Percentiles rank a stretch among this genome's conserved stretches.
Conservation (phyloP, 2,329 filamentous ascomycete genomes). For the Trichoderma hamatum region DNA sequence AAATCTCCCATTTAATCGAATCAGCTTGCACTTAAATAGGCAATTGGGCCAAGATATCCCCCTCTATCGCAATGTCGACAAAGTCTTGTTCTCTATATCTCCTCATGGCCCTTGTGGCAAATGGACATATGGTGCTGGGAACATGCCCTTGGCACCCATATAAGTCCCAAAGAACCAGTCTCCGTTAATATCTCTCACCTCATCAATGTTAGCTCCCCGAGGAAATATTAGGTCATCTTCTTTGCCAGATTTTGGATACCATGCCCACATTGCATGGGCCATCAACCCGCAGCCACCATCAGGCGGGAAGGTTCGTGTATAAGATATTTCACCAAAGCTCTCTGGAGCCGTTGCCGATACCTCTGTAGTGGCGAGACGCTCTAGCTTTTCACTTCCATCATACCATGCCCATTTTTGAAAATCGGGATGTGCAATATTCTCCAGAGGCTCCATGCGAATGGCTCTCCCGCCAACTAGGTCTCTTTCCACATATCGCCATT, state of each 20-base stretch:
- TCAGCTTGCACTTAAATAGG: background rate
- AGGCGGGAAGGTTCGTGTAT: constrained; percentile 62
- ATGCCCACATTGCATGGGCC: constrained; percentile 72
- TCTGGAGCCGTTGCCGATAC: constrained; percentile 51
- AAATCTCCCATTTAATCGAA: background rate
- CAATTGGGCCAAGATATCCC: background rate
- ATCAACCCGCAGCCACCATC: constrained; percentile 72
- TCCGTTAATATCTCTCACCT: constrained; percentile 84
- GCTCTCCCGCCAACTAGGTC: constrained; percentile 79
- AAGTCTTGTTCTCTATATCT: background rate
- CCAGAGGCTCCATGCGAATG: constrained; percentile 62
- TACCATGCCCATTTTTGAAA: constrained; percentile 59
- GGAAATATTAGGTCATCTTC: constrained; percentile 84
- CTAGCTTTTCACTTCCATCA: constrained; percentile 43
- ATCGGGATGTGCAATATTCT: constrained; percentile 40
- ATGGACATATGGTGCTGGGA: constrained; percentile 76
- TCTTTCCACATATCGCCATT: constrained; percentile 66
- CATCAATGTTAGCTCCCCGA: constrained; percentile 76
- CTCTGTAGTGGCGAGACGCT: constrained; percentile 55
- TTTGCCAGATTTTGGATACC: constrained; percentile 68
- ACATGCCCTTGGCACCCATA: constrained; percentile 76
- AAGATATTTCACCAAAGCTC: constrained; percentile 35
- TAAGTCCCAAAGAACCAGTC: constrained; percentile 91
- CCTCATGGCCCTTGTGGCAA: constrained; percentile 36
- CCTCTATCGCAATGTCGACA: background rate